These are phyloP conservation scores for Candida sakaeoensis DNA, from an alignment of 805 yeast genomes.

Conservation along the genomic window DNA sequence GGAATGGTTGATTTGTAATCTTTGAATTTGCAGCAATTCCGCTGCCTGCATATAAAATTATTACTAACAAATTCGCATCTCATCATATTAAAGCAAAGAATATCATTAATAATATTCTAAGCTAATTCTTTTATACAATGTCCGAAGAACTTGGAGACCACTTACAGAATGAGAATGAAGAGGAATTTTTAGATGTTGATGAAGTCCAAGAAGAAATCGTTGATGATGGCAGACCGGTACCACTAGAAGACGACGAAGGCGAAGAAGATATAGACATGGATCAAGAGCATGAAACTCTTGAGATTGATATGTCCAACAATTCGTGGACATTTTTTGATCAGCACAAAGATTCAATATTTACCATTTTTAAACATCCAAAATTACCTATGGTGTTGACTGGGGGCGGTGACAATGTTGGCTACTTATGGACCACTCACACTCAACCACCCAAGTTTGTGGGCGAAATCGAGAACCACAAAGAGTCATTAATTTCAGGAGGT, in stretches of 20 bases:
- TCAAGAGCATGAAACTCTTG: conserved; percentile 49
- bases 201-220: conserved; percentile 35
- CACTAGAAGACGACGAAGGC: conserved; percentile 33
- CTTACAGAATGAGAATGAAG: conserved; percentile 8
- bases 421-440: conserved; percentile 88
- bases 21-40: background rate
- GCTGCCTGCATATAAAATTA: conserved; percentile 1
- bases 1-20: too few relatives aligned
- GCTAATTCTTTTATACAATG: background rate
- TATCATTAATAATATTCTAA: background rate
- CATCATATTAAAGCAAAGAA: background rate
- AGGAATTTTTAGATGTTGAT: conserved; percentile 24
- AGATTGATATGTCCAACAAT: conserved; percentile 85
- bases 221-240: conserved; percentile 20
- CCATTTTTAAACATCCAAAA: conserved; percentile 77
- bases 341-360: conserved; percentile 84
- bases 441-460: conserved; percentile 80
- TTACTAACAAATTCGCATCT: background rate
- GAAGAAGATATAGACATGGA: conserved; percentile 29
- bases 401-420: conserved; percentile 90
- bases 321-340: conserved; percentile 85
- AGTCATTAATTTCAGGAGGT: conserved; percentile 80
- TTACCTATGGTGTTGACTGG: conserved; percentile 88
- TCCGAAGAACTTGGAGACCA: conserved; percentile 4
- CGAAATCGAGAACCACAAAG: conserved; percentile 76